These are phyloP conservation scores for Discostella stelligera DNA, from an alignment of 352 stramenopile genomes.

Conservation along the genomic window DNA sequence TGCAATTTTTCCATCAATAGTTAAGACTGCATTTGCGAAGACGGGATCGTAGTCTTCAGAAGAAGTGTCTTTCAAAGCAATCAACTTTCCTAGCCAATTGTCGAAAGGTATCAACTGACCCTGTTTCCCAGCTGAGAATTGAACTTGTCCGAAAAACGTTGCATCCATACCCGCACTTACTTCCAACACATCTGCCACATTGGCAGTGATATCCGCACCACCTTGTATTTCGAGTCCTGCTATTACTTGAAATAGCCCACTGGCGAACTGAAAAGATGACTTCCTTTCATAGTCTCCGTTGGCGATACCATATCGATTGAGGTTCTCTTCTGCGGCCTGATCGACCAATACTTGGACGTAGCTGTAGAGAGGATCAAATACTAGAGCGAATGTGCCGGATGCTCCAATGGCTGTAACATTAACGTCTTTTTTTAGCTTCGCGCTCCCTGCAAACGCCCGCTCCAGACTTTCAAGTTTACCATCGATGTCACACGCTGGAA, in stretches of 20 bases:
- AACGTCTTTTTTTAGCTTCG: background rate
- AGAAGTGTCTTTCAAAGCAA: slow-evolving; percentile 5
- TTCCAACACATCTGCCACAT: slow-evolving; percentile 20
- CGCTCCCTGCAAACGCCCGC: background rate
- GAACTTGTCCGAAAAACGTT: slow-evolving; percentile 6
- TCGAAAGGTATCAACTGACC: slow-evolving; percentile 14
- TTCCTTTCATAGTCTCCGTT: slow-evolving; percentile 7
- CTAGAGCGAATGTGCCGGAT: slow-evolving; percentile 2
- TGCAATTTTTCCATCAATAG: slow-evolving; percentile 7
- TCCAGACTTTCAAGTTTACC: slow-evolving; percentile 3
- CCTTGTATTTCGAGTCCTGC: background rate
- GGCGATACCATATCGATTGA: slow-evolving; percentile 3
- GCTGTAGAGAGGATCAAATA: slow-evolving; percentile 9
- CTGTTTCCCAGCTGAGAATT: slow-evolving; percentile 13
- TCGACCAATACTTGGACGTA: slow-evolving; percentile 4
- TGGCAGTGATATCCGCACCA: slow-evolving; percentile 17
- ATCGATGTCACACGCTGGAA: background rate
- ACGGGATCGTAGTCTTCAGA: slow-evolving; percentile 1
- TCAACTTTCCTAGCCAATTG: slow-evolving; percentile 4
- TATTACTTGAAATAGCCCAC: slow-evolving; percentile 1
- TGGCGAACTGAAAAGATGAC: background rate
- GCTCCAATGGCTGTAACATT: slow-evolving; percentile 11
- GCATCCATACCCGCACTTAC: background rate
- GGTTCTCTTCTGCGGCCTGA: background rate
- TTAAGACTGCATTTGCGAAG: slow-evolving; percentile 4